These are phyloP conservation scores for Cryptomeria japonica DNA, from an alignment of 75 land plant species.

Conservation along the genomic window DNA sequence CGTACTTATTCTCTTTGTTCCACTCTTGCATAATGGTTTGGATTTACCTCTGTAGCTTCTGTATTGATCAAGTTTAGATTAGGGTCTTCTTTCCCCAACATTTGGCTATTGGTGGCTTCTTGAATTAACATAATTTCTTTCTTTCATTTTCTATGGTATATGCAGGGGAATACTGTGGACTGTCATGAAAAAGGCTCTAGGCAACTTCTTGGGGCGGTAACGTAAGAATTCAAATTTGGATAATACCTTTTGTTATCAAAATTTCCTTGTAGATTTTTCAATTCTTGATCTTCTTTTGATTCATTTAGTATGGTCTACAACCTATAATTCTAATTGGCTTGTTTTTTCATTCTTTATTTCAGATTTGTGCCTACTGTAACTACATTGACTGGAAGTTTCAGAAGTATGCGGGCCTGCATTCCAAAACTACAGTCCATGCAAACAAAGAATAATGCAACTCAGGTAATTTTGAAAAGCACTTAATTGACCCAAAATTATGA, in stretches of 20 bases:
- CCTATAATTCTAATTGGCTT: neutral
- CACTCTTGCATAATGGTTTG: neutral
- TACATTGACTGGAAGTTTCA: constrained; percentile 68
- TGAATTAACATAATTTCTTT: neutral
- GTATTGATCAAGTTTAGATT: neutral
- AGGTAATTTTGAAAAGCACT: constrained; percentile 26
- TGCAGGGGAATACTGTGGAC: constrained; percentile 35
- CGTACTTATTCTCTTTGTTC: neutral
- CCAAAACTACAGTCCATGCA: constrained; percentile 73
- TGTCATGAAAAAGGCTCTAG: constrained; percentile 27
- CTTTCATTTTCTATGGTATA: neutral
- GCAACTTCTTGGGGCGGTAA: constrained; percentile 49
- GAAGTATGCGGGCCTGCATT: constrained; percentile 65
- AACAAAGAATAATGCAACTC: constrained; percentile 39
- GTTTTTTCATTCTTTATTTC: neutral
- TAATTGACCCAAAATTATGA: neutral
- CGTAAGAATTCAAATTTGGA: constrained; percentile 28
- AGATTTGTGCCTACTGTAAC: constrained; percentile 77
- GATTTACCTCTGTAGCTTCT: neutral
- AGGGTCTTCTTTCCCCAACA: neutral
- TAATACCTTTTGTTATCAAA: neutral
- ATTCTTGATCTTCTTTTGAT: neutral
- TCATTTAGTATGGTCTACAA: neutral
- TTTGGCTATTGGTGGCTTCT: neutral
- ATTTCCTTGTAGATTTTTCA: neutral